These are phyloP conservation scores for Chlamydomonas sphaeroides DNA, from an alignment of 139 green algal species.

Conservation along the genomic window DNA sequence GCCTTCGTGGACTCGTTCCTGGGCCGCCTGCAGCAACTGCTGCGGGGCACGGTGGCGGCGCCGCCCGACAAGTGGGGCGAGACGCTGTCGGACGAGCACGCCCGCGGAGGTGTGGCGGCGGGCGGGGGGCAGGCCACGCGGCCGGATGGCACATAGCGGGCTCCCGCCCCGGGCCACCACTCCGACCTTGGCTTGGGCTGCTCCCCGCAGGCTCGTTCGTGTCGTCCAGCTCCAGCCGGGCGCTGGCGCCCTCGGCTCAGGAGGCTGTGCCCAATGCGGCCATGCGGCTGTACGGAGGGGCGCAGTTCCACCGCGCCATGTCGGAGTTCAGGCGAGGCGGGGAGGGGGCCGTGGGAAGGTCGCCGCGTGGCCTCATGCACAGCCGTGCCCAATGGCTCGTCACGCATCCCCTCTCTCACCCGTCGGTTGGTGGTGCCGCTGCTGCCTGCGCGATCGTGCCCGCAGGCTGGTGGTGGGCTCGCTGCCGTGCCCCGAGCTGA, in stretches of 20 bases:
- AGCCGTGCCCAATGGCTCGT: no score
- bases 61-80: conserved; percentile 90
- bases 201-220: conserved; percentile 80
- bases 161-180: no score
- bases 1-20: conserved; percentile 87
- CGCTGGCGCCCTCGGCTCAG: conserved; percentile 49
- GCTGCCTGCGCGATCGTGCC: no score
- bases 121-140: not conserved
- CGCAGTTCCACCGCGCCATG: conserved; percentile 96
- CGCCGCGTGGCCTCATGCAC: no score
- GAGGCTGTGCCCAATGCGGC: conserved; percentile 82
- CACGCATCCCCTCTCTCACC: no score
- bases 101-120: conserved; percentile 70
- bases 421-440: no score
- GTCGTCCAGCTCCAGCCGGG: conserved; percentile 66
- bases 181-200: no score
- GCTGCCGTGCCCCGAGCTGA: conserved; percentile 44
- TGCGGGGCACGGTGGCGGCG: conserved; percentile 84
- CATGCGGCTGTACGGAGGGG: conserved; percentile 96
- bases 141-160: no score
- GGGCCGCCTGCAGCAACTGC: conserved; percentile 80
- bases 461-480: conserved; percentile 40
- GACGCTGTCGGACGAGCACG: conserved; percentile 95
- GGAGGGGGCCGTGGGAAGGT: no score
- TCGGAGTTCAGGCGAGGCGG: conserved; percentile 77